Percentiles rank a stretch among this genome's conserved stretches.
These are phyloP conservation scores for Boletellus emodensis DNA, from an alignment of 768 basidiomycete species.

Conservation along the genomic window DNA sequence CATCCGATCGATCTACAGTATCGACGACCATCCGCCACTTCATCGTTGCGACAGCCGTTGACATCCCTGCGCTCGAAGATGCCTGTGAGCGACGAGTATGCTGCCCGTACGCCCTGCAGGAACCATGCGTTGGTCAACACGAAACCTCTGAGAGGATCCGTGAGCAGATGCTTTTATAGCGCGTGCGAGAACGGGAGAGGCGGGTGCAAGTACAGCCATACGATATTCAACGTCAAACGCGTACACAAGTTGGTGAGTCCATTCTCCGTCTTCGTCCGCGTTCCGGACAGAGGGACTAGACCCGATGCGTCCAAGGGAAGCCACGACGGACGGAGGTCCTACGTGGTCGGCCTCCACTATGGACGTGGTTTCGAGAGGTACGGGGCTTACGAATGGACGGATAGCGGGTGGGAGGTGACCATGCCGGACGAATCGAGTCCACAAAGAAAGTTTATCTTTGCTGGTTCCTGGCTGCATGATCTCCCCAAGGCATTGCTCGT, in stretches of 20 bases:
- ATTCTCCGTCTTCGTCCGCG: no score
- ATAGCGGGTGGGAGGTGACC: no score
- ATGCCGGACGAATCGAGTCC: no score
- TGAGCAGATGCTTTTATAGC: background rate
- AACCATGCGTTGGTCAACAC: conserved; percentile 2
- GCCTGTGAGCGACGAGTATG: conserved; percentile 18
- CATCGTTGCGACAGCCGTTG: background rate
- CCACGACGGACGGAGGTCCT: conserved; percentile 2
- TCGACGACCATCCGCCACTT: no score
- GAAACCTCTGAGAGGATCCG: conserved; percentile 8
- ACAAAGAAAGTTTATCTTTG: no score
- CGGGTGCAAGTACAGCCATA: conserved; percentile 20
- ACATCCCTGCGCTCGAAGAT: background rate
- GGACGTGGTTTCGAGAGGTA: conserved; percentile 16
- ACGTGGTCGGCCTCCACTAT: conserved; percentile 8
- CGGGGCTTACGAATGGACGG: background rate
- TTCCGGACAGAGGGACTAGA: no score
- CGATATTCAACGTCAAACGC: conserved; percentile 16
- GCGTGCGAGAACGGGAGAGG: conserved; percentile 1
- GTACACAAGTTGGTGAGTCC: conserved; percentile 10
- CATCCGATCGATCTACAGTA: no score
- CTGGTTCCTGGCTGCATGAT: no score
- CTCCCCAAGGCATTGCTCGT: no score
- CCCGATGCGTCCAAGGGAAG: background rate
- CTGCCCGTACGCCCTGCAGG: conserved; percentile 17